These are phyloP conservation scores for Mycena rosella DNA, from an alignment of 768 basidiomycete genomes.

Conservation along the genomic window DNA sequence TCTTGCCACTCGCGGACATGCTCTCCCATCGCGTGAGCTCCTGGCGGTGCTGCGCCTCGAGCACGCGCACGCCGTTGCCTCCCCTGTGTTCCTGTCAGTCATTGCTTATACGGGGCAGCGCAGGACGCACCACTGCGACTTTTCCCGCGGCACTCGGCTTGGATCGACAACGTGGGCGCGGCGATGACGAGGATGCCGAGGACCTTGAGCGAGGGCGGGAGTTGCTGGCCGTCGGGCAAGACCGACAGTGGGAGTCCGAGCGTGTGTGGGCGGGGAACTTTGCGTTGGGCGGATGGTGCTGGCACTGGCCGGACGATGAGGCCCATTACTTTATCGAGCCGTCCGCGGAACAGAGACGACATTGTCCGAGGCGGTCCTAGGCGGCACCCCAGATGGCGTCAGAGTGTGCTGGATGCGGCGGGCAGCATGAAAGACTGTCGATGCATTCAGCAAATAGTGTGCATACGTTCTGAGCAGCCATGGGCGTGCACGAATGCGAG, in stretches of 20 bases:
- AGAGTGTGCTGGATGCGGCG: constrained; percentile 70
- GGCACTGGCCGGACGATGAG: constrained; percentile 75
- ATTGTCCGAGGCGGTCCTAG: constrained; percentile 77
- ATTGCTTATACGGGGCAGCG: constrained; percentile 34
- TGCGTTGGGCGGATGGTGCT: constrained; percentile 65
- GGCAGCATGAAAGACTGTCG: constrained; percentile 36
- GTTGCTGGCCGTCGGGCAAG: constrained; percentile 69
- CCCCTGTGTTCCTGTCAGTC: constrained; percentile 49
- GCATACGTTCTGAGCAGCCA: constrained; percentile 84
- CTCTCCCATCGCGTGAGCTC: constrained; percentile 62
- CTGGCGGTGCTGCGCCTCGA: constrained; percentile 62
- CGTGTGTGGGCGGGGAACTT: constrained; percentile 77
- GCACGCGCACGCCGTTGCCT: constrained; percentile 64
- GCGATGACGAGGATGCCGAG: constrained; percentile 73
- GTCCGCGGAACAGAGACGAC: constrained; percentile 83
- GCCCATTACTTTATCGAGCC: constrained; percentile 83
- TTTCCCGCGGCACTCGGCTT: constrained; percentile 77
- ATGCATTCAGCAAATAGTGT: background rate
- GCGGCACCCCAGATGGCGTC: constrained; percentile 85
- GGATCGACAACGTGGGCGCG: constrained; percentile 74
- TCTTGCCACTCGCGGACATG: constrained; percentile 65
- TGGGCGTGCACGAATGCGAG: constrained; percentile 80
- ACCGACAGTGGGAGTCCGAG: constrained; percentile 88
- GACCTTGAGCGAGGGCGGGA: constrained; percentile 77
- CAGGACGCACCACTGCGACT: constrained; percentile 68